Evolutionary conservation across 371 early-diverging fungal species (phyloP).

Genomic region (Neoconidiobolus thromboides): DNA sequence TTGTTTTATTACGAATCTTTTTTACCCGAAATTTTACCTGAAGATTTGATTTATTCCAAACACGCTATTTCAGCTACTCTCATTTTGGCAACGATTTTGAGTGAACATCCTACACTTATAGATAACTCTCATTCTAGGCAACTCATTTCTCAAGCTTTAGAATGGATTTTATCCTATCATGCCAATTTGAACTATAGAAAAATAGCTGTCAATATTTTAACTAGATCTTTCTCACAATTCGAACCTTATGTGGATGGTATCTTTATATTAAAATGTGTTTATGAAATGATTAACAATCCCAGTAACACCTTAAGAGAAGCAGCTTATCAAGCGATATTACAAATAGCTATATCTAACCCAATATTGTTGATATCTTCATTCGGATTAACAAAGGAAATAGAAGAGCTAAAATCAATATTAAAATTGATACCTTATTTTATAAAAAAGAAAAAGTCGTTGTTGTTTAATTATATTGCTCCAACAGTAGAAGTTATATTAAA

Average conservation of each 20-base stretch:
- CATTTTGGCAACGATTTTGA: slow-evolving; percentile 51
- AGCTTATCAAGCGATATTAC: background rate
- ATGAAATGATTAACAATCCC: slow-evolving; percentile 7
- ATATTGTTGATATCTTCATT: slow-evolving; percentile 45
- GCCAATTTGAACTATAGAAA: background rate
- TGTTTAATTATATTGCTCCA: slow-evolving; percentile 34
- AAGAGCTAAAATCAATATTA: slow-evolving; percentile 31
- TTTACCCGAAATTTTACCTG: slow-evolving; percentile 29
- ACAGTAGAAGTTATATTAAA: slow-evolving; percentile 65
- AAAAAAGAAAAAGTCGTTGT: slow-evolving; percentile 45
- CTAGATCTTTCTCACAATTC: background rate
- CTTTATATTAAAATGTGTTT: background rate
- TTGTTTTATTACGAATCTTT: slow-evolving; percentile 30
- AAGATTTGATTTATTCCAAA: slow-evolving; percentile 26
- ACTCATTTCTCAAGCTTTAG: background rate
- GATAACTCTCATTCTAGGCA: slow-evolving; percentile 1
- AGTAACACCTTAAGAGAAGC: slow-evolving; percentile 3
- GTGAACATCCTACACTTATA: slow-evolving; percentile 30
- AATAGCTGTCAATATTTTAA: background rate
- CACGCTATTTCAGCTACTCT: slow-evolving; percentile 48
- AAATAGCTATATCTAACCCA: slow-evolving; percentile 45
- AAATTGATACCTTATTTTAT: slow-evolving; percentile 53
- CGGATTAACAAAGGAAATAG: slow-evolving; percentile 25
- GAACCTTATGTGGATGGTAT: slow-evolving; percentile 1
- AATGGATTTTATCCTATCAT: slow-evolving; percentile 1